Evolutionary conservation across 768 basidiomycete species (phyloP).

Genomic region (Leucogyrophana mollusca): DNA sequence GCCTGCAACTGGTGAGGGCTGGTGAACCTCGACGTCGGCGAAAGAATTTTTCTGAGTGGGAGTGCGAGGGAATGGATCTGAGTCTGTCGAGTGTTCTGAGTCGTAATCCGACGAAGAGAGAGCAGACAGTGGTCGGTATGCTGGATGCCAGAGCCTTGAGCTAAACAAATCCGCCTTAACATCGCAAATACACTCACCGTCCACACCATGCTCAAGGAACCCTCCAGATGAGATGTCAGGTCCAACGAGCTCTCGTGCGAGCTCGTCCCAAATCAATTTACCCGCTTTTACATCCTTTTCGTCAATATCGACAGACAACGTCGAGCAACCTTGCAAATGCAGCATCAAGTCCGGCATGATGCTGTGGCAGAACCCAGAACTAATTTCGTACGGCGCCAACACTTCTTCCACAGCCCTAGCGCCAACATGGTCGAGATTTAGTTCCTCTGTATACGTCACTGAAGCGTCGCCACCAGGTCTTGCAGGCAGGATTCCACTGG

Average conservation of each 20-base stretch:
- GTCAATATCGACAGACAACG: slow-evolving; percentile 21
- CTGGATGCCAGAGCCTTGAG: not conserved
- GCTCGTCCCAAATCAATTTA: slow-evolving; percentile 41
- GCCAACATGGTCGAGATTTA: slow-evolving; percentile 42
- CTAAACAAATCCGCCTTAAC: not conserved
- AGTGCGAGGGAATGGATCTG: slow-evolving; percentile 5
- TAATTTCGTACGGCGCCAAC: slow-evolving; percentile 37
- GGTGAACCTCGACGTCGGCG: slow-evolving; percentile 3
- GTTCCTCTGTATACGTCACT: slow-evolving; percentile 6
- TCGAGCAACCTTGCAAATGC: not conserved
- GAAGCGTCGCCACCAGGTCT: not conserved
- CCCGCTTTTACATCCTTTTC: slow-evolving; percentile 32
- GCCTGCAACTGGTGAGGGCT: slow-evolving; percentile 1
- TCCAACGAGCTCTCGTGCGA: slow-evolving; percentile 41
- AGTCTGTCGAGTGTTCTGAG: slow-evolving; percentile 7
- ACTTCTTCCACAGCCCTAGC: slow-evolving; percentile 37
- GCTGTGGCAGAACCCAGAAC: slow-evolving; percentile 39
- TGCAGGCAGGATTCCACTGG: slow-evolving; percentile 4
- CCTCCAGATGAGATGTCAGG: slow-evolving; percentile 5
- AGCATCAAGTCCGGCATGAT: slow-evolving; percentile 10
- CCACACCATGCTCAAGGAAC: not conserved
- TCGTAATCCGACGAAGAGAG: slow-evolving; percentile 7
- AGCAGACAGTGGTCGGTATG: slow-evolving; percentile 2
- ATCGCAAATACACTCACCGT: slow-evolving; percentile 1
- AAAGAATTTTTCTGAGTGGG: slow-evolving; percentile 4